Base-by-base conservation (phyloP, 23 red algal genomes). In the Gracilaria domingensis region DNA sequence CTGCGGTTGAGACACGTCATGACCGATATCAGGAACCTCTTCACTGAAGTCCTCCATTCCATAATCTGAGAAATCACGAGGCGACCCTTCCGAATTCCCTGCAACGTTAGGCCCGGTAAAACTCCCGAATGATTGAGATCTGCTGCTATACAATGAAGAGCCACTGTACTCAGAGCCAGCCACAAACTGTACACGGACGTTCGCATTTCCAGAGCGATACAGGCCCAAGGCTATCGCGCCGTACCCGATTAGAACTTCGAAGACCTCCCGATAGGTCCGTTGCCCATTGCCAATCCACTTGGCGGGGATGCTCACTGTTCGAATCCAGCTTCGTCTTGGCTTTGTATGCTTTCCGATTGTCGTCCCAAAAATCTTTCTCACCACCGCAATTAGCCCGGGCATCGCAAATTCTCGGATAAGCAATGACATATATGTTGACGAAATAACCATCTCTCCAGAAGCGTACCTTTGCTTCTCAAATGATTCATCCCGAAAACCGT, bases 401-500 rank as follows among this genome's bases (percentile, higher is more conserved):
- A 88, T 94, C 14, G 82, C 83, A 62, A 69, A 87, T 81, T 94
- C 92, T 50, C 92, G 92, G 56, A 94, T 88, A 18, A 88, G 49
- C 36, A 94, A 75, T 12, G 92, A 62, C 75, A 94, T 74, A 26
- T 82, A 88, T 17, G 82, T 87, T 70, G 92, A 94, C 25, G 92
- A 94, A 48, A 94, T 87, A 48, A 94, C 61, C 92, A 94, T 88
- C 38, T 94, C 92, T 16, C 92, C 92, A 49, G 92, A 94, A 49
- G 92, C 92, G 59, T 94, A 94, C 26, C 92, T 83, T 51, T 94
- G 92, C 76, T 84, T 92, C 56, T 92, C 89, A 82, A 92, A 92
- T 0, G 80, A 92, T 83, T 92, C 89, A 59, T 92, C 89, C 64
- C 89, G 73, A 17, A 65, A 55, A 33, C 86, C 39, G 28, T 80